phyloP scores from a whole-genome alignment of 306 rosid species.

The Rosa chinensis region DNA sequence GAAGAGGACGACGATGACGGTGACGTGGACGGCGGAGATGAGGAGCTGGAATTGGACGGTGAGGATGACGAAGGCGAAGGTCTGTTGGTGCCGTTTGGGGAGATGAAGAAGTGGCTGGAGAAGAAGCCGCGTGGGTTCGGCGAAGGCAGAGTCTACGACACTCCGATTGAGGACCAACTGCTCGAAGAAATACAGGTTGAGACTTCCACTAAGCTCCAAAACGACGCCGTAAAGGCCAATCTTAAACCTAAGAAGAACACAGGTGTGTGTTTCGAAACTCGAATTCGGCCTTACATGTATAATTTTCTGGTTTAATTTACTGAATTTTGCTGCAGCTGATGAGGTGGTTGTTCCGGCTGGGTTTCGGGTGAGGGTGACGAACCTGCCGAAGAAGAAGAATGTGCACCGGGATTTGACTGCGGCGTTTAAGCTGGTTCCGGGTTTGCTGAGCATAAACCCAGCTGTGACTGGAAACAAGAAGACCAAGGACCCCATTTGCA shows the following conservation, averaged over 20 bases:
- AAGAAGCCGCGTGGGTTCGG: conserved; percentile 78
- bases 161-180: conserved; percentile 79
- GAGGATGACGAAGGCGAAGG: conserved; percentile 44
- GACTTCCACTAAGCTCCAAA: conserved; percentile 54
- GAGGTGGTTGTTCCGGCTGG: conserved; percentile 52
- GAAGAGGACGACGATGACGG: conserved; percentile 23
- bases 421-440: conserved; percentile 65
- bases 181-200: conserved; percentile 67
- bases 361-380: conserved; percentile 53
- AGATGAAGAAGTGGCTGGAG: conserved; percentile 61
- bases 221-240: conserved; percentile 25
- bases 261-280: conserved; percentile 26
- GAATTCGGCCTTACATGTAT: too few relatives aligned
- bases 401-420: conserved; percentile 65
- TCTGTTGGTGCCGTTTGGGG: conserved; percentile 40
- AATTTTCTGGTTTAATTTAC: background rate
- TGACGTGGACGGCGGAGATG: conserved; percentile 8
- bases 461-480: conserved; percentile 77
- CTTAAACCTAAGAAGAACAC: conserved; percentile 29
- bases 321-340: conserved; percentile 42
- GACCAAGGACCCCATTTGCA: conserved; percentile 93
- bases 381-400: conserved; percentile 83
- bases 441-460: conserved; percentile 61
- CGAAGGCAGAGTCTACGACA: conserved; percentile 71
- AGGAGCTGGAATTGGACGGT: background rate